These are phyloP conservation scores for Mortierella sp. DNA, from an alignment of 371 early-diverging fungal species.

Conservation along the genomic window DNA sequence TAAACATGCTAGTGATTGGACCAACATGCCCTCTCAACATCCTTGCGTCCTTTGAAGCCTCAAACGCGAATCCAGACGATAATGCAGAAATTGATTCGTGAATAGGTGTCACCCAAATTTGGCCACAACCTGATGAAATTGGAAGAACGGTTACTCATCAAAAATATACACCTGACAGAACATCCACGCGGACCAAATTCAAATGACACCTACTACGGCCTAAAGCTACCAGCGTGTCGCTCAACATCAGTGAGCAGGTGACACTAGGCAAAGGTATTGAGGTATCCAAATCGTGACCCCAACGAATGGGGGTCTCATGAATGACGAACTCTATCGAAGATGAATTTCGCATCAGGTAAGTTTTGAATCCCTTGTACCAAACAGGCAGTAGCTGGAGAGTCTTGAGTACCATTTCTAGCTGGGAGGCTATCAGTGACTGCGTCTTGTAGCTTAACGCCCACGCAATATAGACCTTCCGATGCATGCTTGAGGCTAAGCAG, in stretches of 20 bases:
- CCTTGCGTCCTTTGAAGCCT: constrained; percentile 49
- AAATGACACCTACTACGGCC: constrained; percentile 61
- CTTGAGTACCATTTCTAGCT: constrained; percentile 9
- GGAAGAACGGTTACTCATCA: no score
- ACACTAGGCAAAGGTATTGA: constrained; percentile 40
- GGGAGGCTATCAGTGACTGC: not conserved
- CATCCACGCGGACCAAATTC: not conserved
- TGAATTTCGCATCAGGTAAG: not conserved
- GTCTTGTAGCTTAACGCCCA: not conserved
- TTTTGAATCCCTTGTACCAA: no score
- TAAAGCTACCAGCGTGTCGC: constrained; percentile 64
- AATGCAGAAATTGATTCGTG: constrained; percentile 59
- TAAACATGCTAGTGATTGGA: constrained; percentile 66
- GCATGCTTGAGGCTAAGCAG: constrained; percentile 21
- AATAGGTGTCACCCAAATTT: constrained; percentile 61
- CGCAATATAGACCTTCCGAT: constrained; percentile 12
- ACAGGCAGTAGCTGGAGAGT: no score
- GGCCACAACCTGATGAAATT: constrained; percentile 59
- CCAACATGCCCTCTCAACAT: constrained; percentile 61
- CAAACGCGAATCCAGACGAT: constrained; percentile 29
- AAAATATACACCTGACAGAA: no score
- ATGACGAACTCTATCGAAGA: constrained; percentile 2
- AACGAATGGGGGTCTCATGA: constrained; percentile 8
- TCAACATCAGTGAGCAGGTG: constrained; percentile 62
- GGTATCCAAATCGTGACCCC: constrained; percentile 5